Percentiles rank a stretch among this genome's conserved stretches.
Conservation (phyloP, 768 basidiomycete genomes). For the Austroboletus festivus region DNA sequence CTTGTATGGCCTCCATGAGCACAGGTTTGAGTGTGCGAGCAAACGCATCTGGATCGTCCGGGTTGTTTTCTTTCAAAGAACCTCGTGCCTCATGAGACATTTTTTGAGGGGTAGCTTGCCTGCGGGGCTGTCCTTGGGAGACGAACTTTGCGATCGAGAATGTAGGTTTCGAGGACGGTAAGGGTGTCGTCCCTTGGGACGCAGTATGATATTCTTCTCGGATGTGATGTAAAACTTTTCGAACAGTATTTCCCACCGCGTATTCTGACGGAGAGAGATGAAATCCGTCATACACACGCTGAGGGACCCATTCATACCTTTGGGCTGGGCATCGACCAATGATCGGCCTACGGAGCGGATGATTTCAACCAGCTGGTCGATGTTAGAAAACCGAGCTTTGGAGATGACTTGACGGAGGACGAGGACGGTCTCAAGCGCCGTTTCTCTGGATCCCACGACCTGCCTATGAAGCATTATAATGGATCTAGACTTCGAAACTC, state of each 20-base stretch:
- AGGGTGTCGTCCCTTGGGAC: slow-evolving; percentile 43
- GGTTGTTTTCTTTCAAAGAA: slow-evolving; percentile 64
- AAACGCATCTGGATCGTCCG: slow-evolving; percentile 76
- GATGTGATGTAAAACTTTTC: slow-evolving; percentile 89
- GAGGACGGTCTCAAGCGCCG: slow-evolving; percentile 85
- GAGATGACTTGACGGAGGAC: slow-evolving; percentile 89
- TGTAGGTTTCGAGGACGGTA: slow-evolving; percentile 36
- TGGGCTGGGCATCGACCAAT: slow-evolving; percentile 89
- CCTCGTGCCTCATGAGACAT: slow-evolving; percentile 46
- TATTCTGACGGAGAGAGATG: slow-evolving; percentile 57
- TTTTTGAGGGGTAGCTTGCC: slow-evolving; percentile 41
- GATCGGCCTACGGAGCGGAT: slow-evolving; percentile 77
- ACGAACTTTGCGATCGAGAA: slow-evolving; percentile 84
- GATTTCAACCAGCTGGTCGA: slow-evolving; percentile 78
- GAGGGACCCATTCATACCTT: slow-evolving; percentile 53
- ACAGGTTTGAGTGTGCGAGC: slow-evolving; percentile 83
- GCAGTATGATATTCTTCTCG: slow-evolving; percentile 93
- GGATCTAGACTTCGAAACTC: slow-evolving; percentile 34
- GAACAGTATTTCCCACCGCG: slow-evolving; percentile 91
- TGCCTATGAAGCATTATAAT: slow-evolving; percentile 57
- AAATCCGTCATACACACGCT: slow-evolving; percentile 7
- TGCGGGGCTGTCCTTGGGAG: slow-evolving; percentile 67
- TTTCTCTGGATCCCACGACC: slow-evolving; percentile 84
- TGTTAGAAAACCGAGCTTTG: slow-evolving; percentile 79
- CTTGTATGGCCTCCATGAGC: slow-evolving; percentile 95